A percentile compares a stretch with the other conserved stretches of the same genome.
phyloP scores from a whole-genome alignment of 768 basidiomycete genomes.

The Crassisporium funariophilum region DNA sequence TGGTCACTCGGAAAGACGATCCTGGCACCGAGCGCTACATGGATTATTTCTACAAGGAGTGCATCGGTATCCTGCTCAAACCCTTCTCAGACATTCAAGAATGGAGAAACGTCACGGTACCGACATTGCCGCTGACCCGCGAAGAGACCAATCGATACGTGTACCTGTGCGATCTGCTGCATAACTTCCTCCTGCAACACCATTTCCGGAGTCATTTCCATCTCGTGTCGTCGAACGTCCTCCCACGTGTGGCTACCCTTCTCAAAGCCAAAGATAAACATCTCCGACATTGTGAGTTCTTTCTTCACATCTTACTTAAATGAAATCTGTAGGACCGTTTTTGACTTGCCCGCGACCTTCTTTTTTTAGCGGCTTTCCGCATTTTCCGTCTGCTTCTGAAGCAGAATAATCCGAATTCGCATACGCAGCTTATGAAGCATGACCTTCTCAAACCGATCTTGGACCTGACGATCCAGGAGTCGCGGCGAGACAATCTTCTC shows the following conservation, averaged over 20 bases:
- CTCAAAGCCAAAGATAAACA: conserved; percentile 88
- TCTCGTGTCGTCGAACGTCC: conserved; percentile 78
- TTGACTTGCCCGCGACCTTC: conserved; percentile 1
- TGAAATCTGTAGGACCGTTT: neutral
- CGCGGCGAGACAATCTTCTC: conserved; percentile 86
- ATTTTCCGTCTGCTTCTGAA: conserved; percentile 87
- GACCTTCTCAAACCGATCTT: conserved; percentile 84
- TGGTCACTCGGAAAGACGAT: conserved; percentile 69
- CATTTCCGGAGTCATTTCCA: conserved; percentile 91
- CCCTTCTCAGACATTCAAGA: conserved; percentile 79
- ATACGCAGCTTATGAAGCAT: conserved; percentile 77
- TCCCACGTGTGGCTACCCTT: conserved; percentile 72
- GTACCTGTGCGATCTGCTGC: conserved; percentile 89
- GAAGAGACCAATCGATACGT: conserved; percentile 84
- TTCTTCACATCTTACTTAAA: too few relatives aligned
- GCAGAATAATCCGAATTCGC: conserved; percentile 76
- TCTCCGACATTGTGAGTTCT: conserved; percentile 78
- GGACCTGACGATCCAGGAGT: conserved; percentile 81
- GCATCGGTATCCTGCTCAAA: conserved; percentile 74
- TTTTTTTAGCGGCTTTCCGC: conserved; percentile 76
- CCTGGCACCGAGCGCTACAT: conserved; percentile 87
- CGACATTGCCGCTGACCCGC: conserved; percentile 58
- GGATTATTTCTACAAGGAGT: conserved; percentile 91
- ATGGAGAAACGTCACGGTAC: conserved; percentile 46
- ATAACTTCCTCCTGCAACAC: conserved; percentile 87